A percentile compares a stretch with the other conserved stretches of the same genome.
Conservation (phyloP, 2,329 filamentous ascomycete species). For the Teratosphaeria epicoccoides region DNA sequence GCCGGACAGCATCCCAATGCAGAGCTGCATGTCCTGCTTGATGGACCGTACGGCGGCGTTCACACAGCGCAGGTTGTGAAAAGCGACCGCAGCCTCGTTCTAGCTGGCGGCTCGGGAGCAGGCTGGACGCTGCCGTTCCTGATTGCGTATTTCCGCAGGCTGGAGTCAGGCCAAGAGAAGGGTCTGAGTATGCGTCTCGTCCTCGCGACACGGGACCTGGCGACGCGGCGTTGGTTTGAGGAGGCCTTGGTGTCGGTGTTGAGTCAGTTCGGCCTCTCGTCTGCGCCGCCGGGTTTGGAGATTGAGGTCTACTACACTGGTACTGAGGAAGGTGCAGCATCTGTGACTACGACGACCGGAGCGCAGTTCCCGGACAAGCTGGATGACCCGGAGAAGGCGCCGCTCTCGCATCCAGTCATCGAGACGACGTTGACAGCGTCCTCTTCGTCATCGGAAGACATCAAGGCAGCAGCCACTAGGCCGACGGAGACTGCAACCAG, state of each 20-base stretch:
- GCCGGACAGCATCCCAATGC: constrained; percentile 29
- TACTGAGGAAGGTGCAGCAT: too few relatives aligned
- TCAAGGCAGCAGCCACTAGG: too few relatives aligned
- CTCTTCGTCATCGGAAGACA: too few relatives aligned
- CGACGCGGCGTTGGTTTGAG: constrained; percentile 29
- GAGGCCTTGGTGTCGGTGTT: constrained; percentile 12
- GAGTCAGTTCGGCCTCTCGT: too few relatives aligned
- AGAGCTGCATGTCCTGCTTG: constrained; percentile 39
- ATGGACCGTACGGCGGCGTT: constrained; percentile 50
- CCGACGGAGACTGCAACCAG: too few relatives aligned
- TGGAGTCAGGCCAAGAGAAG: constrained; percentile 2
- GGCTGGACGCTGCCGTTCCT: constrained; percentile 43
- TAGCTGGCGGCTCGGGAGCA: constrained; percentile 48
- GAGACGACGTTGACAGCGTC: too few relatives aligned
- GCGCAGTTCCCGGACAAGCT: too few relatives aligned
- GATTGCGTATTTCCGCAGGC: constrained; percentile 25
- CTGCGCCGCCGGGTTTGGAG: too few relatives aligned
- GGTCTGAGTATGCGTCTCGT: constrained; percentile 10
- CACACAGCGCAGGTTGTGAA: constrained; percentile 26
- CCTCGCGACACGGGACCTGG: constrained; percentile 28
- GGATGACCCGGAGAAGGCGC: too few relatives aligned
- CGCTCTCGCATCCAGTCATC: too few relatives aligned
- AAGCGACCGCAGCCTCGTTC: constrained; percentile 37
- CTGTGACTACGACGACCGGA: too few relatives aligned
- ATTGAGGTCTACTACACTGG: too few relatives aligned